Conservation (phyloP, 2,329 filamentous ascomycete genomes). For the Trichoderma harzianum region DNA sequence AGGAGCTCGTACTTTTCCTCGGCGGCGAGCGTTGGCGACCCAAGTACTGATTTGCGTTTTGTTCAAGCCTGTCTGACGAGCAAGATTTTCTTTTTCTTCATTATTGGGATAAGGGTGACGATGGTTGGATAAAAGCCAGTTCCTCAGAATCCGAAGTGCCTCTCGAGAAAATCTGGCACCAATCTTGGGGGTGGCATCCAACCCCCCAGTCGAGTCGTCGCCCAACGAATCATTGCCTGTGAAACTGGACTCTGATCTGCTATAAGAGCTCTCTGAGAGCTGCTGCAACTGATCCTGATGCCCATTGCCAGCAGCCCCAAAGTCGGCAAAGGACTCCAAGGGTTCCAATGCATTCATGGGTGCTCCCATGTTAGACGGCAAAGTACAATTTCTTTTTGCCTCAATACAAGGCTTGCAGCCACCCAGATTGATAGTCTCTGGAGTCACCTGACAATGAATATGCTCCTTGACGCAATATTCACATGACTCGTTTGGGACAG, state of each 20-base stretch:
- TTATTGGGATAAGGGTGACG: slow-evolving; percentile 81
- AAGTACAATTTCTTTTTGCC: not conserved
- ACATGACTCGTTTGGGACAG: not conserved
- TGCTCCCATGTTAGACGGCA: not conserved
- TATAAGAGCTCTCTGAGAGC: not conserved
- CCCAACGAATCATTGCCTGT: not conserved
- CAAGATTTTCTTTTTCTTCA: slow-evolving; percentile 72
- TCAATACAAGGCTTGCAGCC: not conserved
- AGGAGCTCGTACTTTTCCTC: slow-evolving; percentile 59
- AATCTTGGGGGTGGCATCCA: not conserved
- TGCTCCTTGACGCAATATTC: not conserved
- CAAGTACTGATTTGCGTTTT: slow-evolving; percentile 80
- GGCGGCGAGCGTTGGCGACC: slow-evolving; percentile 79
- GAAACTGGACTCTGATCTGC: not conserved
- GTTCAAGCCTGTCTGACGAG: slow-evolving; percentile 70
- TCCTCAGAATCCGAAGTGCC: slow-evolving; percentile 70
- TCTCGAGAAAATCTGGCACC: slow-evolving; percentile 56
- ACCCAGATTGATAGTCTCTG: not conserved
- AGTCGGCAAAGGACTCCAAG: not conserved
- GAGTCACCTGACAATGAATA: not conserved
- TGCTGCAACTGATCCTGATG: not conserved
- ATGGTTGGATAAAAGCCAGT: slow-evolving; percentile 72
- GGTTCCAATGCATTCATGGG: not conserved
- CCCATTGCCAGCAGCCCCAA: not conserved
- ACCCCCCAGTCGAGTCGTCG: not conserved